Evolutionary conservation across 768 basidiomycete genomes (phyloP).

Genomic region (Macrolepiota albuminosa): DNA sequence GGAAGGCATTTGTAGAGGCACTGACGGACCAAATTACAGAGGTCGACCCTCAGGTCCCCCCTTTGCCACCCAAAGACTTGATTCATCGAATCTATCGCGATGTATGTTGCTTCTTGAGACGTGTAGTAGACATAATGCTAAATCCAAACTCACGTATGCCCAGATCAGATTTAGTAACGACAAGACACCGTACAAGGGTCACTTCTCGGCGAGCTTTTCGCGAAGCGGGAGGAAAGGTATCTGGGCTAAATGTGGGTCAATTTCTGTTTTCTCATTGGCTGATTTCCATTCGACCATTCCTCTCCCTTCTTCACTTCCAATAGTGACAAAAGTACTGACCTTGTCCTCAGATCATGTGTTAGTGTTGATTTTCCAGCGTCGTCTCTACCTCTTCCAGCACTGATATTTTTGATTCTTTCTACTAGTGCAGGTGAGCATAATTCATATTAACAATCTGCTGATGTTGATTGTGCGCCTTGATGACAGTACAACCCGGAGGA

Average conservation of each 20-base stretch:
- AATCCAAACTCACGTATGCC: too few relatives aligned
- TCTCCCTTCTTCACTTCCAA: background rate
- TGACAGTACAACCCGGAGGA: conserved; percentile 58
- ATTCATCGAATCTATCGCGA: conserved; percentile 93
- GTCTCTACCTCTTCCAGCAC: background rate
- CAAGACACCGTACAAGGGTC: conserved; percentile 92
- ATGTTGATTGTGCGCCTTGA: background rate
- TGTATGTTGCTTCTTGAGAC: conserved; percentile 32
- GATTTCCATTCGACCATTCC: background rate
- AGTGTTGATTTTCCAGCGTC: background rate
- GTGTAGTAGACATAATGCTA: background rate
- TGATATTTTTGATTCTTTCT: background rate
- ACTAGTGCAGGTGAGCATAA: conserved; percentile 8
- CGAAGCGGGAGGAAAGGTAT: conserved; percentile 87
- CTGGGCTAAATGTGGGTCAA: conserved; percentile 75
- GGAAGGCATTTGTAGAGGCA: conserved; percentile 75
- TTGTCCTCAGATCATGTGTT: conserved; percentile 58
- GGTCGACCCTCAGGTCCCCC: conserved; percentile 81
- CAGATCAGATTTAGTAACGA: conserved; percentile 89
- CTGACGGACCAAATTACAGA: conserved; percentile 66
- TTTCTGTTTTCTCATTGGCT: too few relatives aligned
- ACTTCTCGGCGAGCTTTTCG: conserved; percentile 80
- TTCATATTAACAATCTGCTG: background rate
- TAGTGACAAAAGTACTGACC: background rate
- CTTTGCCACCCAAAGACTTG: conserved; percentile 86